phyloP scores from a whole-genome alignment of 2,329 filamentous ascomycete genomes.

The Xylaria sp. region DNA sequence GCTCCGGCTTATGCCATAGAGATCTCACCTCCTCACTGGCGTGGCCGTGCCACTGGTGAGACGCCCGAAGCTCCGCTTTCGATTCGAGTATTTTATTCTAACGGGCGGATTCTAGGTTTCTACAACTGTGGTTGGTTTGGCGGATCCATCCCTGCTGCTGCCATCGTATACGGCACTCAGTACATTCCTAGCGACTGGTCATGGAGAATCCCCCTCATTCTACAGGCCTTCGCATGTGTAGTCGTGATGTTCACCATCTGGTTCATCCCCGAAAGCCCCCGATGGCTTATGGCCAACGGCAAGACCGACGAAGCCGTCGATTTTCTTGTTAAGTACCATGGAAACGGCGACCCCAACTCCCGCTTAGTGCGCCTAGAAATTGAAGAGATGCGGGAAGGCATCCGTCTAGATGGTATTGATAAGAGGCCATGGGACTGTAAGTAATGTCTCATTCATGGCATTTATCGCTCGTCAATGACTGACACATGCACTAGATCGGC shows the following conservation, averaged over 20 bases:
- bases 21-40: conserved; percentile 56
- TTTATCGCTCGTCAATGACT: not conserved
- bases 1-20: conserved; percentile 56
- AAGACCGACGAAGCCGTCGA: conserved; percentile 47
- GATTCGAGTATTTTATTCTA: conserved; percentile 3
- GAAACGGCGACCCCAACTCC: conserved; percentile 48
- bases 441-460: conserved; percentile 24
- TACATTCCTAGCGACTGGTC: conserved; percentile 52
- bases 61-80: not conserved
- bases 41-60: conserved; percentile 52
- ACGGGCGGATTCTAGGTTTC: conserved; percentile 42
- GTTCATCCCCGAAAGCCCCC: conserved; percentile 50
- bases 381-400: conserved; percentile 51
- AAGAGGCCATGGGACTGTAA: conserved; percentile 55
- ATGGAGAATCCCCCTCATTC: conserved; percentile 56
- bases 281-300: conserved; percentile 50
- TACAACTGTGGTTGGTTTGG: conserved; percentile 62
- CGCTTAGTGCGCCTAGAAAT: conserved; percentile 49
- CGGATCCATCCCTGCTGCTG: conserved; percentile 56
- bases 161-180: conserved; percentile 55
- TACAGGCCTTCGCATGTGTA: conserved; percentile 53
- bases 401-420: conserved; percentile 52
- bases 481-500: conserved; percentile 45
- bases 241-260: conserved; percentile 47
- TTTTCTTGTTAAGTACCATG: conserved; percentile 51